Base-by-base conservation (phyloP, 2,329 filamentous ascomycete genomes). In the Colletotrichum magnum region DNA sequence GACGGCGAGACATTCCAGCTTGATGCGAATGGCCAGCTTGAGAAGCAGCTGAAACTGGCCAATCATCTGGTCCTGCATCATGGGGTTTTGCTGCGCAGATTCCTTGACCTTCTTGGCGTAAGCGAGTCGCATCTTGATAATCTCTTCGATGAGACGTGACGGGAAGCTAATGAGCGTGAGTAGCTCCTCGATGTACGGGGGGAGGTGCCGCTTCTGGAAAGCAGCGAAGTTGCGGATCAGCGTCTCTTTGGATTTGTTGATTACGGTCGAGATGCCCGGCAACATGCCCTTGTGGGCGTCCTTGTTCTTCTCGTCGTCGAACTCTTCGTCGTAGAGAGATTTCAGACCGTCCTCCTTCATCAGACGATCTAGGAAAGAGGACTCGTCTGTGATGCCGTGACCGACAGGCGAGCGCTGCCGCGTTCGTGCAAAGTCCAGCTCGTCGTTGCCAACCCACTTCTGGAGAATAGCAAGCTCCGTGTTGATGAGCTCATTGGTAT, bases 61-160 rank as follows among this genome's bases (percentile, higher is more conserved):
- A 72, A 99, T 98, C 93, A 98, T 97, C 81, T 98, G 95, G 77
- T 98, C 95, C 70, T 97, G 93, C 87, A 99, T 94, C 84, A 99
- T 92, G 28, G 93, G 88, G 72, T 95, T 97, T 78, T 97, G 94
- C 82, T 96, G 93, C 2, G 94, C 92, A 10, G 94, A 94, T 76
- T 98, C 95, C 81, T 95, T 97, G 90, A 98, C 97, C 79, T 94
- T 95, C 82, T 92, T 94, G 18, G 95, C 95, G 79, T 98, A 98
- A 10, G 92, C 93, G 32, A 98, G 87, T 68, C 96, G 92, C 74
- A 97, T 93, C 61, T 93, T 93, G 77, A 98, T 98, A 76, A 99
- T 97, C 78, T 98, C 96, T 80, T 98, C 94, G 48, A 99, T 96
- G 43, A 99, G 87, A 9, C 96, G 92, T 1, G 95, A 97, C 1